These are phyloP conservation scores for Dothistroma septosporum DNA, from an alignment of 2,329 filamentous ascomycete genomes.

Conservation along the genomic window DNA sequence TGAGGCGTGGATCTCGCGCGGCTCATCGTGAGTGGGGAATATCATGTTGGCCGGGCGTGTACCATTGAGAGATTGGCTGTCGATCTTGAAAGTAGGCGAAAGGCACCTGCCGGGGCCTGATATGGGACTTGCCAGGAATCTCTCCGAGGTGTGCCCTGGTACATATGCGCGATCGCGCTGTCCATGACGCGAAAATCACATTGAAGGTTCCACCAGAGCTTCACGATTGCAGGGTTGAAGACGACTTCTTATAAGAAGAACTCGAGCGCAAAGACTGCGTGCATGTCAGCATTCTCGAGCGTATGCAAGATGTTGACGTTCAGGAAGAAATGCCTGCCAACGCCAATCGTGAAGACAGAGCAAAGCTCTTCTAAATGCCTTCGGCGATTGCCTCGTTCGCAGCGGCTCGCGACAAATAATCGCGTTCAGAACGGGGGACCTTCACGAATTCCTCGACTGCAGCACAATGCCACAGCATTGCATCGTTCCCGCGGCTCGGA, in stretches of 20 bases:
- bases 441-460: conserved; percentile 2
- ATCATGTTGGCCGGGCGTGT: not conserved
- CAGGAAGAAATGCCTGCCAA: conserved; percentile 2
- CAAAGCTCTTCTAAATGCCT: conserved; percentile 1
- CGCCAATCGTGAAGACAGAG: not conserved
- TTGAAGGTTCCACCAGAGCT: conserved; percentile 9
- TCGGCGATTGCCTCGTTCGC: not conserved
- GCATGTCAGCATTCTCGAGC: conserved; percentile 5
- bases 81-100: too few relatives aligned
- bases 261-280: conserved; percentile 2
- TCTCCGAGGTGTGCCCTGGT: not conserved
- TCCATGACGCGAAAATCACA: conserved; percentile 6
- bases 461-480: too few relatives aligned
- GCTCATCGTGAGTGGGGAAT: not conserved
- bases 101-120: too few relatives aligned
- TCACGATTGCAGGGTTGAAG: conserved; percentile 2
- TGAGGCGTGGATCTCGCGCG: not conserved
- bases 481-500: too few relatives aligned
- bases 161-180: conserved; percentile 6
- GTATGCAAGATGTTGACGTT: conserved; percentile 7
- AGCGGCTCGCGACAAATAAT: too few relatives aligned
- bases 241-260: not conserved
- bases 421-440: not conserved
- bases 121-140: too few relatives aligned
- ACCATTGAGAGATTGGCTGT: not conserved